Base-by-base conservation (phyloP, 2,329 filamentous ascomycete genomes). In the Colletotrichum sp. region DNA sequence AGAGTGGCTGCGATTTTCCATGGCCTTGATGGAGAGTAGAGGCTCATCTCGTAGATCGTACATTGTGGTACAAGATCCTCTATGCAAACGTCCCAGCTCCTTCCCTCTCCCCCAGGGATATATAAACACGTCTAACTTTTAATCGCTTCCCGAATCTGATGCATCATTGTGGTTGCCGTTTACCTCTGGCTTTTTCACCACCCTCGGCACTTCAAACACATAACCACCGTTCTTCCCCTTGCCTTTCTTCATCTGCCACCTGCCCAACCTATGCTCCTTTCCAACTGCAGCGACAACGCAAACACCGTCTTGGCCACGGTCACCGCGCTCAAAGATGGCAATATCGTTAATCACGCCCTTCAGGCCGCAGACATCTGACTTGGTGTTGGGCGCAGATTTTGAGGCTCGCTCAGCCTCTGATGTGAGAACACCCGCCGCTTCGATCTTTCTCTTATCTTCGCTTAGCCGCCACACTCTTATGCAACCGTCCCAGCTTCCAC, bases 401-500 rank as follows among this genome's bases (percentile, higher is more conserved):
- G 78, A 71, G 70, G 69, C 56, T 66, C 58, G 76, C 34, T 69
- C 77, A 8, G 70, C 73, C 60, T 76, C 73, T 32, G 73, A 76
- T 66, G 73, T 73, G 34, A 97, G 87, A 2, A 92, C 88, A 2
- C 95, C 96, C 9, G 95, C 84, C 1, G 91, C 86, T 80, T 97
- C 93, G 60, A 99, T 90, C 78, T 89, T 92, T 83, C 91, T 92
- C 86, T 96, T 97, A 83, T 98, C 96, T 56, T 95, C 92, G 69
- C 93, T 94, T 24, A 99, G 89, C 76, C 90, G 92, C 97, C 97
- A 99, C 7, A 93, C 93, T 66, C 96, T 90, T 73, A 99, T 89
- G 83, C 91, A 93, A 4, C 97, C 97, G 82, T 98, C 97, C 96
- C 96, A 99, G 84, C 95, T 98, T 36, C 96, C 97, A 78, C 93